phyloP scores from a whole-genome alignment of 768 basidiomycete species.

The Mycena chlorophos region DNA sequence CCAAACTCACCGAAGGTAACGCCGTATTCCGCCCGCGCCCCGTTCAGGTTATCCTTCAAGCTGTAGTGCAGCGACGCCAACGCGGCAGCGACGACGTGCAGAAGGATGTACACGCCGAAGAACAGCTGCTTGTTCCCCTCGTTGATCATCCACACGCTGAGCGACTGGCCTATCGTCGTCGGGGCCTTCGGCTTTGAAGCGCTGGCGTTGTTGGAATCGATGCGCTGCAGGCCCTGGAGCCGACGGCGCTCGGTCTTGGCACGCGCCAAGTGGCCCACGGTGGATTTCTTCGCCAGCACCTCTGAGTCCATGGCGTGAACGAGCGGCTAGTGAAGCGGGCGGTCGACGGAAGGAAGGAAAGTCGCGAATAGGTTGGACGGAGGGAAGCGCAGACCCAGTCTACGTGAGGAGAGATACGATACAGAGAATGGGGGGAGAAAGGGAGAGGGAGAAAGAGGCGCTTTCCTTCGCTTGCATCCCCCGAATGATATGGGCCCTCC shows the following conservation, averaged over 20 bases:
- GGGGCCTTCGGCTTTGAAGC: conserved; percentile 36
- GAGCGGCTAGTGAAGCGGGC: conserved; percentile 42
- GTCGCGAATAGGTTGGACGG: too few relatives aligned
- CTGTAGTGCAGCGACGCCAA: conserved; percentile 80
- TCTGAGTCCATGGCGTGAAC: conserved; percentile 48
- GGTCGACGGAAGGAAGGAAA: conserved; percentile 33
- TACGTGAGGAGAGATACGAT: too few relatives aligned
- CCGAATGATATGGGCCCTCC: too few relatives aligned
- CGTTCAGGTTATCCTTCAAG: conserved; percentile 71
- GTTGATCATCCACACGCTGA: conserved; percentile 89
- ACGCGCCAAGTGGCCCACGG: conserved; percentile 62
- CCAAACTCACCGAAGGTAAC: conserved; percentile 65
- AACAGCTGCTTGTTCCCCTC: conserved; percentile 81
- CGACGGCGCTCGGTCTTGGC: conserved; percentile 85
- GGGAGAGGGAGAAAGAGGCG: too few relatives aligned
- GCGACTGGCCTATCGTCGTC: conserved; percentile 44
- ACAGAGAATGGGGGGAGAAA: too few relatives aligned
- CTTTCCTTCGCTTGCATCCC: too few relatives aligned
- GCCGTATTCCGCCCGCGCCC: conserved; percentile 72
- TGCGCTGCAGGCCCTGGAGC: conserved; percentile 80
- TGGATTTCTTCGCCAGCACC: conserved; percentile 28
- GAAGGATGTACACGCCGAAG: conserved; percentile 77
- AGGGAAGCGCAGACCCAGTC: too few relatives aligned
- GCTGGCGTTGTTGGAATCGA: conserved; percentile 5
- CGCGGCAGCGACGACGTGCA: conserved; percentile 74